A percentile compares a stretch with the other conserved stretches of the same genome.
These are phyloP conservation scores for Ramularia endophylla DNA, from an alignment of 2,329 filamentous ascomycete species.

Conservation along the genomic window DNA sequence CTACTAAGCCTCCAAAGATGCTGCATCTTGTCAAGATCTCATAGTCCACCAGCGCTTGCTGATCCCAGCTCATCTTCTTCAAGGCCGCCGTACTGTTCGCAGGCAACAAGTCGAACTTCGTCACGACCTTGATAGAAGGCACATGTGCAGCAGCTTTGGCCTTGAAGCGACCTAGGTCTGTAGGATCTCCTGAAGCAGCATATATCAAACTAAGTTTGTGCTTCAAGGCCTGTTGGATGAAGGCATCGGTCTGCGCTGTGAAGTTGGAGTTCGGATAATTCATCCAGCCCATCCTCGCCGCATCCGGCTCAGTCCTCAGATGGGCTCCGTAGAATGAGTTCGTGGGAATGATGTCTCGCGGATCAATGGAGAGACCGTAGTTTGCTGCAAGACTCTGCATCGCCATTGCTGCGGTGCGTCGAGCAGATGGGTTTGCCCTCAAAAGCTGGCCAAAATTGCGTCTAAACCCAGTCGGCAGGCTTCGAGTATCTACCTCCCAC, in stretches of 20 bases:
- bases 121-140: constrained; percentile 35
- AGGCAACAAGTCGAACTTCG: constrained; percentile 41
- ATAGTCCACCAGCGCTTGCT: constrained; percentile 48
- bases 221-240: constrained; percentile 31
- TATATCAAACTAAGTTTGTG: constrained; percentile 34
- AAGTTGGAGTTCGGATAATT: constrained; percentile 26
- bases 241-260: constrained; percentile 34
- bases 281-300: constrained; percentile 28
- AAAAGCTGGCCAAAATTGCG: constrained; percentile 27
- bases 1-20: constrained; percentile 40
- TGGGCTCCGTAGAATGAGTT: constrained; percentile 35
- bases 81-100: constrained; percentile 32
- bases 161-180: constrained; percentile 34
- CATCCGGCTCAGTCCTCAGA: constrained; percentile 34
- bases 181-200: constrained; percentile 39
- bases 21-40: constrained; percentile 43
- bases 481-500: constrained; percentile 29
- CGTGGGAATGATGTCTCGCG: constrained; percentile 23
- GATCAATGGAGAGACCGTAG: constrained; percentile 24
- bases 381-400: constrained; percentile 29
- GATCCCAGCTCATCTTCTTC: constrained; percentile 41
- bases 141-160: constrained; percentile 32
- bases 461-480: constrained; percentile 19
- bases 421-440: constrained; percentile 18
- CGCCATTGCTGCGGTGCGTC: constrained; percentile 30